phyloP scores from a whole-genome alignment of 805 yeast genomes.

The Yarrowia porcina region DNA sequence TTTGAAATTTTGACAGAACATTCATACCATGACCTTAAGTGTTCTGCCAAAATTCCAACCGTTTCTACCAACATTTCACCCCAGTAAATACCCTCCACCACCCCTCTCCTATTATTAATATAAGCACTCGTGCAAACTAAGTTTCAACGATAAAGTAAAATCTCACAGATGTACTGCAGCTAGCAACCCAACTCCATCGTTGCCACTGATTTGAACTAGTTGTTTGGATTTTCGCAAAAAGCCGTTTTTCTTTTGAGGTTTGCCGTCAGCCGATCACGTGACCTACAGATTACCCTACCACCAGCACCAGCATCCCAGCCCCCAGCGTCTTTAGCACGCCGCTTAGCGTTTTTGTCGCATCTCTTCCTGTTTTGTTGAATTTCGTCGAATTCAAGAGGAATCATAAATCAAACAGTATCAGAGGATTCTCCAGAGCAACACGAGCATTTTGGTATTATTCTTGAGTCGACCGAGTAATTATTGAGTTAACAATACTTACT shows the following conservation, averaged over 20 bases:
- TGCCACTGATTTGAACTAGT: background rate
- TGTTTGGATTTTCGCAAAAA: too few relatives aligned
- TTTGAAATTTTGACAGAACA: too few relatives aligned
- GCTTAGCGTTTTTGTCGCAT: background rate
- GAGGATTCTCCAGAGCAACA: background rate
- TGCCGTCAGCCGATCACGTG: too few relatives aligned
- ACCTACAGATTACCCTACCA: too few relatives aligned
- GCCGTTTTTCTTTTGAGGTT: too few relatives aligned
- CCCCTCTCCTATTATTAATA: background rate
- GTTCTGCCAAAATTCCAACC: too few relatives aligned
- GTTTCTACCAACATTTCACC: too few relatives aligned
- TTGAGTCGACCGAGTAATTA: too few relatives aligned
- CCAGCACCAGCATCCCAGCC: too few relatives aligned
- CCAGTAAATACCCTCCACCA: too few relatives aligned
- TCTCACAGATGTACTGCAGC: constrained; percentile 14
- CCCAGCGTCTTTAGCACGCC: background rate
- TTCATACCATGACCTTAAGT: too few relatives aligned
- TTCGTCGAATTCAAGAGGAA: background rate
- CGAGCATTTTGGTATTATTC: background rate
- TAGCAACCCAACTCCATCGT: constrained; percentile 13
- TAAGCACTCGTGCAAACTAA: background rate
- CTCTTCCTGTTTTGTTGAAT: background rate
- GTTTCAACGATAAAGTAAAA: background rate
- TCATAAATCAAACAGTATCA: background rate
- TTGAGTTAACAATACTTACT: too few relatives aligned